These are phyloP conservation scores for Terana coerulea DNA, from an alignment of 768 basidiomycete genomes.

Conservation along the genomic window DNA sequence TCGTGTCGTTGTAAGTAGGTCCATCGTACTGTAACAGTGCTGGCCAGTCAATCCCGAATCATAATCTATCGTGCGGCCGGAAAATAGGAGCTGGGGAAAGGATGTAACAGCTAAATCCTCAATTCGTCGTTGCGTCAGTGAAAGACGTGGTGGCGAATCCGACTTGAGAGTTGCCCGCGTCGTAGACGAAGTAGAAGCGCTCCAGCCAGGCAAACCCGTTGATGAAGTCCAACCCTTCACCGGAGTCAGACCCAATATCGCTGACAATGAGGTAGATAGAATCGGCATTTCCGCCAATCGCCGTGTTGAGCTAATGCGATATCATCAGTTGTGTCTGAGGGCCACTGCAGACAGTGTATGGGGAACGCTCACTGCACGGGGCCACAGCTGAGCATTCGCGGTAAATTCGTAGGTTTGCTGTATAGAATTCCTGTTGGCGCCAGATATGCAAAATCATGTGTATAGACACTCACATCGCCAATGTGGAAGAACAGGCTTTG, in stretches of 20 bases:
- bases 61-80: too few relatives aligned
- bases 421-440: conserved; percentile 11
- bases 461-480: conserved; percentile 6
- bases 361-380: conserved; percentile 19
- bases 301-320: conserved; percentile 16
- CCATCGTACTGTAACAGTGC: too few relatives aligned
- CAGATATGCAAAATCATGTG: not conserved
- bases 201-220: conserved; percentile 10
- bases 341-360: not conserved
- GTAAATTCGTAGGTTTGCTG: conserved; percentile 34
- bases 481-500: conserved; percentile 21
- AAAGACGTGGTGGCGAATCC: conserved; percentile 9
- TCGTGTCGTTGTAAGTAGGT: too few relatives aligned
- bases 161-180: conserved; percentile 3
- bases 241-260: conserved; percentile 4
- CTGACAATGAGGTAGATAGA: conserved; percentile 18
- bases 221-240: conserved; percentile 12
- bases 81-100: too few relatives aligned
- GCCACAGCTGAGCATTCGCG: conserved; percentile 28
- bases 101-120: too few relatives aligned
- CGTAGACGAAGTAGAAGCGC: conserved; percentile 8
- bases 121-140: conserved; percentile 13
- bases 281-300: conserved; percentile 21
- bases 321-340: not conserved
- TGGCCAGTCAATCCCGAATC: too few relatives aligned